Base-by-base conservation (phyloP, 139 green algal genomes). In the Haematococcus lacustris region DNA sequence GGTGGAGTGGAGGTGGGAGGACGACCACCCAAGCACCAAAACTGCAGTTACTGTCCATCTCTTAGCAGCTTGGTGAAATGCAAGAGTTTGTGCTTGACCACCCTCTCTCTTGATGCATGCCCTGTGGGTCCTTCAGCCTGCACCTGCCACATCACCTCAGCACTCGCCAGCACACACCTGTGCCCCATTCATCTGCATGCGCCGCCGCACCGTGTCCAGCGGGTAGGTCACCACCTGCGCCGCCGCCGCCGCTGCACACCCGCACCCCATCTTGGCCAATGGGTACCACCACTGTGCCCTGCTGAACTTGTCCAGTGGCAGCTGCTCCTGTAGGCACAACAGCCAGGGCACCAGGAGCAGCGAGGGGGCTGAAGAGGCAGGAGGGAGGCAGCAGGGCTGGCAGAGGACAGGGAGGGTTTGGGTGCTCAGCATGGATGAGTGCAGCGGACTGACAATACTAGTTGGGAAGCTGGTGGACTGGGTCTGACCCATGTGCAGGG, bases 181-280 rank as follows among this genome's bases (percentile, higher is more conserved):
- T 0, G 67, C 77, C 33, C 74, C 80, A 37, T 79, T 84, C 30
- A 91, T 57, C 67, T 92, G 85, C 81, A 88, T 80, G n/a, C 85
- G 78, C 40, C 87, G 76, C 26, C 87, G 70, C 47, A 92, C 69
- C 5, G 85, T 90, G 74, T 92, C 87, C 23, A 90, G 39, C 0
- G 87, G 87, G 71, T 89, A 92, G 51, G 76, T 80, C 33, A 80
- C 60, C 1, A 70, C 77, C 69, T 90, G 85, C 3, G 85, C 87
- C 3, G 80, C 70, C 9, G 86, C 72, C n/a, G 79, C 79, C 0
- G 87, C 87, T n/a, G 71, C 77, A 13, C 81, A 79, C 1, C 85
- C 87, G 65, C 74, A 85, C 30, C 81, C 81, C 40, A 92, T 85
- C 74, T 92, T 88, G 32, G 78, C 68, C 23, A 88, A 66, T 3